Evolutionary conservation across 768 basidiomycete genomes (phyloP), one percentile per base, ranked within the genome.

Genomic region (Harrya chromipes): DNA sequence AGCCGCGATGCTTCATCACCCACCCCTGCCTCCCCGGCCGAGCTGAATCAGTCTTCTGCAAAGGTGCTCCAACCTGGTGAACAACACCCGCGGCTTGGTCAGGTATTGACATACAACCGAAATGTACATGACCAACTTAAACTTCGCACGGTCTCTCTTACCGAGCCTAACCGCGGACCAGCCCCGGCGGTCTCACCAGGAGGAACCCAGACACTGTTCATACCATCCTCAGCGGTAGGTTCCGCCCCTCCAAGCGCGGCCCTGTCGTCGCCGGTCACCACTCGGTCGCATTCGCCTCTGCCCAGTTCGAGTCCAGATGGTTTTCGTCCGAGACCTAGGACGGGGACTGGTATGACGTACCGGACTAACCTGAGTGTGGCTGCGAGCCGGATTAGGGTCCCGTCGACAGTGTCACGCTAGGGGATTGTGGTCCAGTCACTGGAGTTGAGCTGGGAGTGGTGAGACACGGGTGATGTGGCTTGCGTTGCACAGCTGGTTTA

Each of bases 261-360:
- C 8, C 5, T 47, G 14, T 52, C 53, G 17, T 51, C 49, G 4
- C 60, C 60, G 1, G 35, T 45, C 20, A 50, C 46, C 16, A 27
- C 43, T 41, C 44, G 11, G 4, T 62, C 63, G 40, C 59, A 62
- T 47, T 63, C 62, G 5, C 56, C 60, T 20, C 29, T 58, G 3
- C 26, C 56, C 1, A 62, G 58, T 49, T 21, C 61, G 9, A 55
- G 46, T 19, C 24, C 47, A 9, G 65, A 62, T 29, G 24, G 58
- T 42, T 55, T 60, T 4, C 67, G 72, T 14, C 81, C 79, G 17
- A 77, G 69, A 53, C 83, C 84, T 10, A 66, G 84, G 24, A 85
- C 79, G 10, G 84, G 84, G 6, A 83, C 84, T 11, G 84, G 84
- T n/a, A 86, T 86, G 84, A 67, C 72, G 33, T 86, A 86, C 58